Base-by-base conservation (phyloP, 257 asterid species). In the Solanum ahanhuiri region DNA sequence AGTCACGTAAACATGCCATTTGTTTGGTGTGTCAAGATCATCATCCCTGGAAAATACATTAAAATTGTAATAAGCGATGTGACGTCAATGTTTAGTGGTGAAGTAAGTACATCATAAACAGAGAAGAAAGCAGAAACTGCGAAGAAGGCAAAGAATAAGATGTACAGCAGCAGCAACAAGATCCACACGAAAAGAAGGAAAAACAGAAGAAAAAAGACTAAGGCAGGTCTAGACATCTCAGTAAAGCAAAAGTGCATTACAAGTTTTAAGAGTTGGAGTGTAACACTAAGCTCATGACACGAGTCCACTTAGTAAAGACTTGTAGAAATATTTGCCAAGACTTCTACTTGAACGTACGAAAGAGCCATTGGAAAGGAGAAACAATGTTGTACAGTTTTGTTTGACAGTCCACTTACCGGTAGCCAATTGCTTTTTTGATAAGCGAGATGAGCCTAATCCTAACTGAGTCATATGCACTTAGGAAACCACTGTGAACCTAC, bases 401-500 rank as follows among this genome's bases (percentile, higher is more conserved):
- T 20, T 22, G 18, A 82, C 48, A n/a, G 83, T 76, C 43, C 45
- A 90, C 91, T 88, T 91, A 97, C 98, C 90, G 88, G 93, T 91
- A 88, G 87, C 93, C 95, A 86, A 91, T 91, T 87, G 97, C 98
- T 92, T 93, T 95, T 87, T 93, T 95, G 82, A 96, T 87, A 86
- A 96, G 97, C 22, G 92, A 88, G 88, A 96, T 90, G 79, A 95
- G 93, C 91, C 98, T 94, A 67, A 98, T 87, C 87, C 99, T 91
- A 83, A 94, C 98, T 8, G 99, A 96, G 92, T 96, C 99, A 89
- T 96, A 96, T 77, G 99, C 99, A 86, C 92, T 90, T 89, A 96
- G 91, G 90, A 96, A 96, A 86, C 99, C 99, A 89, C 98, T 90
- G 86, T 96, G 99, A 86, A 96, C 98, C 98, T 96, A 94, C 89